A percentile compares a stretch with the other conserved stretches of the same genome.
Conservation (phyloP, 768 basidiomycete species). For the Cyclocybe cylindracea region DNA sequence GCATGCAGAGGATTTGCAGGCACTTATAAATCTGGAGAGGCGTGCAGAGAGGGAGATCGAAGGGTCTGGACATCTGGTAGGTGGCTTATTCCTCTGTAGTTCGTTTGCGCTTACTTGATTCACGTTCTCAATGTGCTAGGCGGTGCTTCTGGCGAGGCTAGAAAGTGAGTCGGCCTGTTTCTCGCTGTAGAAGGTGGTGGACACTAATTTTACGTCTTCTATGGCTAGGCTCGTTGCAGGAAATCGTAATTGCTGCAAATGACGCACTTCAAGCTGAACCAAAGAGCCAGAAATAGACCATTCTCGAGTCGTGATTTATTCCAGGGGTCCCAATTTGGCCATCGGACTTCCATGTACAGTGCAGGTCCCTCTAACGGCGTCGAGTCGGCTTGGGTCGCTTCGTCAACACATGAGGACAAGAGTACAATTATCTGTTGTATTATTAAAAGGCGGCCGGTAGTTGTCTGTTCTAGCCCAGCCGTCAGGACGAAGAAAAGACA, state of each 20-base stretch:
- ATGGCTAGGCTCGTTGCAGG: conserved; percentile 7
- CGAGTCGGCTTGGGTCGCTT: no score
- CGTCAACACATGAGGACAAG: no score
- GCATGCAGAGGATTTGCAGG: not conserved
- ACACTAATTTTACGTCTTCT: not conserved
- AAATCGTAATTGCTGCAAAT: conserved; percentile 9
- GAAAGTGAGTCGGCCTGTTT: conserved; percentile 6
- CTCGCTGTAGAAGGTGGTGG: not conserved
- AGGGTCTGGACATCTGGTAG: conserved; percentile 1
- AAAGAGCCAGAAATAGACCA: no score
- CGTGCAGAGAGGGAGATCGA: not conserved
- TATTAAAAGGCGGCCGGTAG: no score
- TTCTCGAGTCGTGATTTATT: no score
- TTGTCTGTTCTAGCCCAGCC: no score
- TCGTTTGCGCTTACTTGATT: not conserved
- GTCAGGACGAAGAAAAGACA: no score
- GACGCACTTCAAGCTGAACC: not conserved
- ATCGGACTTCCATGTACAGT: no score
- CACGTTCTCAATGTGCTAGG: not conserved
- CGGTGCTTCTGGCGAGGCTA: not conserved
- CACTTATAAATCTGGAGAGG: not conserved
- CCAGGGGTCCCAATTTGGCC: no score
- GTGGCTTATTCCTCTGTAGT: not conserved
- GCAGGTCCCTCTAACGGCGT: no score
- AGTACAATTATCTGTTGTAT: no score